A percentile compares a stretch with the other conserved stretches of the same genome.
Conservation (phyloP, 1,139 yeast genomes). For the Debaryomyces singareniensis region DNA sequence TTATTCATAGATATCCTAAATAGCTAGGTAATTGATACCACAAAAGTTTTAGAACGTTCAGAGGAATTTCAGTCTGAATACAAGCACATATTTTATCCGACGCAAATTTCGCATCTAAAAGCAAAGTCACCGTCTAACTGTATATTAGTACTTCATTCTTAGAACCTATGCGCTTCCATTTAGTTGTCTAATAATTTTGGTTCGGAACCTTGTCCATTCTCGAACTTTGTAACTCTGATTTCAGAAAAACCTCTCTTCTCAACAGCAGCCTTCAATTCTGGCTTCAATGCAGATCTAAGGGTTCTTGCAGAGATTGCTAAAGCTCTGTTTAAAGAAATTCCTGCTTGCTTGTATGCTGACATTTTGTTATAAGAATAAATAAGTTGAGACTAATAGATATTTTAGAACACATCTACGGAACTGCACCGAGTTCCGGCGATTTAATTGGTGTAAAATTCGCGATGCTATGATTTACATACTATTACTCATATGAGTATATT, state of each 20-base stretch:
- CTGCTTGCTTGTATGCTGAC: slow-evolving; percentile 85
- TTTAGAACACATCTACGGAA: neutral
- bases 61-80: too few species aligned
- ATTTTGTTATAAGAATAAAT: slow-evolving; percentile 20
- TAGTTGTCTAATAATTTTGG: slow-evolving; percentile 26
- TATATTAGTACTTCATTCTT: too few species aligned
- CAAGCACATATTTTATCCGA: too few species aligned
- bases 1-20: too few species aligned
- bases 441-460: slow-evolving; percentile 5
- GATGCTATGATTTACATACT: slow-evolving; percentile 6
- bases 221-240: slow-evolving; percentile 67
- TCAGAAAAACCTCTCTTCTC: slow-evolving; percentile 75
- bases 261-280: slow-evolving; percentile 72
- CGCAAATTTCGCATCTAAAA: too few species aligned
- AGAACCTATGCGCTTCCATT: slow-evolving; percentile 1
- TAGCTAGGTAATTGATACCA: too few species aligned
- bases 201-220: slow-evolving; percentile 52
- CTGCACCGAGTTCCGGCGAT: slow-evolving; percentile 2
- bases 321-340: slow-evolving; percentile 83
- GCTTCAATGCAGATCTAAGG: slow-evolving; percentile 83
- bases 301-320: slow-evolving; percentile 87
- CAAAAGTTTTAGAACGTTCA: too few species aligned
- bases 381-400: neutral
- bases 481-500: neutral
- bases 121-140: too few species aligned